phyloP scores from a whole-genome alignment of 768 basidiomycete species.

The Austroboletus festivus region DNA sequence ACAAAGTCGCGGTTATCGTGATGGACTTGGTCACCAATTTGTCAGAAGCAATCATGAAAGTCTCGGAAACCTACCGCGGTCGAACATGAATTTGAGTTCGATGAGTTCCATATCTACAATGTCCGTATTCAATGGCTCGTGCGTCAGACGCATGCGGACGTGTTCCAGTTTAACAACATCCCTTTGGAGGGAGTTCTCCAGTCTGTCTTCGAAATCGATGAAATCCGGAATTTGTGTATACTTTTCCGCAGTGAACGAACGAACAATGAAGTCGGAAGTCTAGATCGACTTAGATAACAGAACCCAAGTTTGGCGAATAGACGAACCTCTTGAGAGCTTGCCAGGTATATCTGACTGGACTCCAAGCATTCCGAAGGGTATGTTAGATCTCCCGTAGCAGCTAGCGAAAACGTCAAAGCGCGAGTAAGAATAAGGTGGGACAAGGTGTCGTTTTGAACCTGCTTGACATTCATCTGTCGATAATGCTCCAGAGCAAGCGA shows the following conservation, averaged over 20 bases:
- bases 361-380: slow-evolving; percentile 74
- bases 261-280: slow-evolving; percentile 80
- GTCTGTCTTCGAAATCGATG: slow-evolving; percentile 70
- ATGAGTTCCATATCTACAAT: slow-evolving; percentile 80
- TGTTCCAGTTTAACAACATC: slow-evolving; percentile 82
- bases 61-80: slow-evolving; percentile 51
- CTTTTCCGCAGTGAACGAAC: slow-evolving; percentile 76
- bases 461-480: slow-evolving; percentile 71
- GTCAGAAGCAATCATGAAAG: slow-evolving; percentile 6
- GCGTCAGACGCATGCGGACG: slow-evolving; percentile 76
- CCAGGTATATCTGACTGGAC: slow-evolving; percentile 76
- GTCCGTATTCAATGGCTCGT: slow-evolving; percentile 68
- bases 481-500: slow-evolving; percentile 77
- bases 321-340: slow-evolving; percentile 73
- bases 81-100: slow-evolving; percentile 80
- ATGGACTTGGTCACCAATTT: slow-evolving; percentile 46
- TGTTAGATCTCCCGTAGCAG: slow-evolving; percentile 72
- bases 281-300: slow-evolving; percentile 22
- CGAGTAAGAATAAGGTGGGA: slow-evolving; percentile 80
- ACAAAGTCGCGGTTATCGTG: slow-evolving; percentile 86
- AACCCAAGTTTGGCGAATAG: neutral
- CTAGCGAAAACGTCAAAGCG: slow-evolving; percentile 74
- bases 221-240: slow-evolving; percentile 91
- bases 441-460: slow-evolving; percentile 86
- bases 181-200: slow-evolving; percentile 83